Base-by-base conservation (phyloP, 129 eudicot genomes). In the Artemisia annua region DNA sequence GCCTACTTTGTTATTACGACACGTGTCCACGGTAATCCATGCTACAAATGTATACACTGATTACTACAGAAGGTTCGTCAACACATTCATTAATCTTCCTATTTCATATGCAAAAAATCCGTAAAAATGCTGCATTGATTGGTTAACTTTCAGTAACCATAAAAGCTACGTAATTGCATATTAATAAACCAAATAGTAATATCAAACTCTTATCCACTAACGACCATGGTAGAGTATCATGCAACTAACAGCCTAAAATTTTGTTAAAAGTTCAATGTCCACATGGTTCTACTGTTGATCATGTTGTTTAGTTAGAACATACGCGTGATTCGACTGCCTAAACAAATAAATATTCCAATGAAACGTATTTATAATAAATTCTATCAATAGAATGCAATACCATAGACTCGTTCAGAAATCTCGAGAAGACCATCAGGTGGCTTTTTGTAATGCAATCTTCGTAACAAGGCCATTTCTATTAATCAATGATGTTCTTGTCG, bases 351-450 rank as follows among this genome's bases (percentile, higher is more conserved):
- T 7, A 0, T 7, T 39, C 30, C n/a, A 13, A 51, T 22, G 24
- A 11, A 32, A 44, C 3, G n/a, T 75, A 64, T 7, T n/a, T n/a
- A 46, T 32, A 35, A 15, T n/a, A n/a, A 2, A 48, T 28, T 68
- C 30, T 22, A 30, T 57, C 63, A 48, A 17, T 10, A 3, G 18
- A 67, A 56, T 67, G 59, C 43, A 86, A 30, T 85, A 93, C 98
- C 98, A 73, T 70, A 89, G 48, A 93, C 92, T 75, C 95, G 81
- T 67, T 93, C 96, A 4, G 90, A 78, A 69, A 89, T 86, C 91
- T 92, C 98, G 65, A 92, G 75, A 30, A 92, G 89, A 62, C 96
- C 96, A 72, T 92, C 96, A 15, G 98, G 98, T 26, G 91, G 98
- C 69, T 87, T 92, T 79, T 92, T 78, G 71, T 79, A 85, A 80